Percentiles rank a stretch among this genome's conserved stretches.
Conservation (phyloP, 176 grass and related monocot species). For the Carex scoparia region DNA sequence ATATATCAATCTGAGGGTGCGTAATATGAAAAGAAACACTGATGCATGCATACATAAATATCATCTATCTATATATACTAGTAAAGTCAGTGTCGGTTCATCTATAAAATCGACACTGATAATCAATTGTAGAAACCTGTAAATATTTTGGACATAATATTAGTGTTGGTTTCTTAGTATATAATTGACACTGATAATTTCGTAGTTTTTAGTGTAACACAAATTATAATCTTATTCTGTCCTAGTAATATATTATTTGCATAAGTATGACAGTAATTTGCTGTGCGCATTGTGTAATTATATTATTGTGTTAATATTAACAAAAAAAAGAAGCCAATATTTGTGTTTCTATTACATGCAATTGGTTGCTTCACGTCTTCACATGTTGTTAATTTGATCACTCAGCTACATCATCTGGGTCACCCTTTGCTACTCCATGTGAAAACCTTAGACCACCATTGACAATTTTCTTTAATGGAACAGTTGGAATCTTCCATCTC, state of each 20-base stretch:
- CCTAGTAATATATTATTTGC: background rate
- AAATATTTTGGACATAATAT: no score
- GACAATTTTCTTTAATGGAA: conserved; percentile 45
- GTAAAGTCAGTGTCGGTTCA: no score
- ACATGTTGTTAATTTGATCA: background rate
- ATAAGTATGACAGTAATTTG: background rate
- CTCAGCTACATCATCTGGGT: background rate
- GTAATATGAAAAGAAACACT: background rate
- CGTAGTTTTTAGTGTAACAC: no score
- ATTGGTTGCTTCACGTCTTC: background rate
- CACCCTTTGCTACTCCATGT: background rate
- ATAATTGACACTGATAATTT: no score
- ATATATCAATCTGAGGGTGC: background rate
- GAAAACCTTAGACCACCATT: conserved; percentile 23
- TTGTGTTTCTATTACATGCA: background rate
- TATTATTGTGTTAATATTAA: background rate
- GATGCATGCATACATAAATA: no score
- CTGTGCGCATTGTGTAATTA: background rate
- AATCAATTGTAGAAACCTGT: no score
- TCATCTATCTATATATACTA: no score
- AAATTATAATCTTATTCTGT: no score
- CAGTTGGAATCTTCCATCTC: conserved; percentile 41
- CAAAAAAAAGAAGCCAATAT: background rate
- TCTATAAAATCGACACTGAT: no score
- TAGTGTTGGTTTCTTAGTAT: no score